These are phyloP conservation scores for Lathyrus tuberosus DNA, from an alignment of 306 rosid genomes.

Conservation along the genomic window DNA sequence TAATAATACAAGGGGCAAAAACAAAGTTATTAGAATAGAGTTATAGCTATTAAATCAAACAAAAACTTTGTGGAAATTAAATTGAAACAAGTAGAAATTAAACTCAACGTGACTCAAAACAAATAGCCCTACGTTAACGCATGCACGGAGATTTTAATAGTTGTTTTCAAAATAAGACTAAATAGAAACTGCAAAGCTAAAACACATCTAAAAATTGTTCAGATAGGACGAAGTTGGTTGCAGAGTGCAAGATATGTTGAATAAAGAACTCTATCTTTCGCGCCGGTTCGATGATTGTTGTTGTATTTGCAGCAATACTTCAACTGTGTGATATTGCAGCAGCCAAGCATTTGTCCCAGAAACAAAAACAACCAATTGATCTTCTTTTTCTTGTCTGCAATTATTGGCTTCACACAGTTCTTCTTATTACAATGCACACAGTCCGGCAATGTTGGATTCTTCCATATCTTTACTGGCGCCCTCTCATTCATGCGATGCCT, in stretches of 20 bases:
- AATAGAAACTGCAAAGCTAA: too few species aligned
- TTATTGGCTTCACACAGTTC: conserved; percentile 46
- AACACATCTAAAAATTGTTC: background rate
- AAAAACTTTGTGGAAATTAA: too few species aligned
- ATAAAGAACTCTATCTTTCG: conserved; percentile 64
- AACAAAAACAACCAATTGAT: conserved; percentile 75
- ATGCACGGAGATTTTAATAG: too few species aligned
- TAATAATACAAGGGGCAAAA: too few species aligned
- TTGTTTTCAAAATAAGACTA: too few species aligned
- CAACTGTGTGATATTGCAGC: conserved; percentile 54
- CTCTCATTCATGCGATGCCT: conserved; percentile 35
- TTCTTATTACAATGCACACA: conserved; percentile 48
- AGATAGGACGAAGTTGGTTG: conserved; percentile 49
- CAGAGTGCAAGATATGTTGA: conserved; percentile 46
- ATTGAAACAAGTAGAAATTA: too few species aligned
- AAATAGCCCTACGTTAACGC: too few species aligned
- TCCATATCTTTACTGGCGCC: conserved; percentile 49
- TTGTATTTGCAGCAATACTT: conserved; percentile 60
- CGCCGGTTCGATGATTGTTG: conserved; percentile 56
- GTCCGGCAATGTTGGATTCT: conserved; percentile 30
- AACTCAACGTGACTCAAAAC: too few species aligned
- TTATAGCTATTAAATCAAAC: too few species aligned
- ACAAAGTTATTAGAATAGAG: too few species aligned
- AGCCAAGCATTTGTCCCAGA: conserved; percentile 54
- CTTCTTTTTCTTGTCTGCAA: conserved; percentile 13